Percentiles rank a stretch among this genome's conserved stretches.
Evolutionary conservation across 1,284 basidiomycete species (phyloP).

Genomic region (Ceratobasidium sp.): DNA sequence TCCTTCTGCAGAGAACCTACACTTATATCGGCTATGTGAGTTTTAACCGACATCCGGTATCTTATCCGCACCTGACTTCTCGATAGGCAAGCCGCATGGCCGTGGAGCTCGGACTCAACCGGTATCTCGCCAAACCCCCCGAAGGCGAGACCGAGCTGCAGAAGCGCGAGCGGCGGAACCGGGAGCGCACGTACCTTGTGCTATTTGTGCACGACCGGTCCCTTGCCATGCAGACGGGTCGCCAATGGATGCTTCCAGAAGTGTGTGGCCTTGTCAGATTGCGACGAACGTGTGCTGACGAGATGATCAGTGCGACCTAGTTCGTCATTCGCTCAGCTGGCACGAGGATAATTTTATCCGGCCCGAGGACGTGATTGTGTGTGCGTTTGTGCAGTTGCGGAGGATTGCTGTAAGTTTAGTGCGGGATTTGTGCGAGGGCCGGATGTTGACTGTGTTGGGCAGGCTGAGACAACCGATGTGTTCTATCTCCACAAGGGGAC

Average conservation of each 20-base stretch:
- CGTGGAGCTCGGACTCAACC: constrained; percentile 77
- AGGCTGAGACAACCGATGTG: constrained; percentile 78
- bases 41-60: constrained; percentile 17
- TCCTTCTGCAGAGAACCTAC: constrained; percentile 68
- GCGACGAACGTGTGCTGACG: neutral
- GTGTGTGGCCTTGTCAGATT: constrained; percentile 47
- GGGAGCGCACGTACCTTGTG: constrained; percentile 81
- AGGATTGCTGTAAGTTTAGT: constrained; percentile 67
- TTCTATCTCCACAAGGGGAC: constrained; percentile 64
- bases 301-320: constrained; percentile 62
- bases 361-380: constrained; percentile 78
- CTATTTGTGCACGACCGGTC: constrained; percentile 82
- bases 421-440: neutral
- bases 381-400: constrained; percentile 74
- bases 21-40: constrained; percentile 81
- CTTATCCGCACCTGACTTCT: constrained; percentile 30
- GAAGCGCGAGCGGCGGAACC: constrained; percentile 73
- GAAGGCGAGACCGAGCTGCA: constrained; percentile 67
- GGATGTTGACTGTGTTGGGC: constrained; percentile 6
- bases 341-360: constrained; percentile 65
- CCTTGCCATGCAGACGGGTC: constrained; percentile 79
- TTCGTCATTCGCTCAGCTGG: constrained; percentile 70
- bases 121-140: constrained; percentile 62
- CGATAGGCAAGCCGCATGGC: constrained; percentile 81
- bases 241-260: constrained; percentile 83